phyloP scores from a whole-genome alignment of 805 yeast species.

The Starmerella sirachaensis region DNA sequence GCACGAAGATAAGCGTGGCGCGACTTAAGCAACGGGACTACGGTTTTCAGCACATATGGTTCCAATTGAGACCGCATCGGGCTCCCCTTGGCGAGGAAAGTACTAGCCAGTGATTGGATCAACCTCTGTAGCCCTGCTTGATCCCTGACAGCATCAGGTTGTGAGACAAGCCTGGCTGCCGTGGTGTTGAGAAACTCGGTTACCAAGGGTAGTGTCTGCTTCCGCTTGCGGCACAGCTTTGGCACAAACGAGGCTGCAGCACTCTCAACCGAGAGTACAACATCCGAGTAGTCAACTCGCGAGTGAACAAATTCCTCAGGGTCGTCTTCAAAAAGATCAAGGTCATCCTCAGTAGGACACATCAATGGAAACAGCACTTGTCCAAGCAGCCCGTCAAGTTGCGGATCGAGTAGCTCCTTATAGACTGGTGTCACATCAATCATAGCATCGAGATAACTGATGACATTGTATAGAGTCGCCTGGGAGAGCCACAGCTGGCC shows the following conservation, averaged over 20 bases:
- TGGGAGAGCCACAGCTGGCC: conserved; percentile 57
- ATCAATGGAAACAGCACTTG: conserved; percentile 68
- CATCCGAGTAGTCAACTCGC: conserved; percentile 51
- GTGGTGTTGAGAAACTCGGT: conserved; percentile 19
- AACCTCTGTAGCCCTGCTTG: conserved; percentile 45
- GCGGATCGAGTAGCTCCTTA: conserved; percentile 47
- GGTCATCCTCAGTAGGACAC: conserved; percentile 52
- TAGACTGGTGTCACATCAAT: conserved; percentile 52
- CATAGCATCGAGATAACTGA: conserved; percentile 52
- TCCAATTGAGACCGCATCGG: conserved; percentile 26
- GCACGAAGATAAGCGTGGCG: conserved; percentile 59
- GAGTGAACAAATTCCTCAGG: conserved; percentile 80
- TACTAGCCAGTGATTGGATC: conserved; percentile 56
- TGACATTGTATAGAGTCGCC: conserved; percentile 50
- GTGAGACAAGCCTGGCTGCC: conserved; percentile 11
- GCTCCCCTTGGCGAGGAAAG: conserved; percentile 36
- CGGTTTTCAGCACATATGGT: conserved; percentile 49
- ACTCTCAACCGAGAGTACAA: conserved; percentile 53
- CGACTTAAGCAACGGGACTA: conserved; percentile 54
- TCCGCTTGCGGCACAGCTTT: conserved; percentile 59
- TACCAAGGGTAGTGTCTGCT: conserved; percentile 21
- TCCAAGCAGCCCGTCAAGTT: conserved; percentile 49
- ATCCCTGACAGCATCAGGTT: conserved; percentile 37
- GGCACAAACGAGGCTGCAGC: conserved; percentile 67
- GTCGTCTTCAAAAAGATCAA: conserved; percentile 71